Evolutionary conservation across 1,139 yeast genomes (phyloP), one percentile per base, ranked within the genome.

Genomic region (Lizanozyma gosingica): DNA sequence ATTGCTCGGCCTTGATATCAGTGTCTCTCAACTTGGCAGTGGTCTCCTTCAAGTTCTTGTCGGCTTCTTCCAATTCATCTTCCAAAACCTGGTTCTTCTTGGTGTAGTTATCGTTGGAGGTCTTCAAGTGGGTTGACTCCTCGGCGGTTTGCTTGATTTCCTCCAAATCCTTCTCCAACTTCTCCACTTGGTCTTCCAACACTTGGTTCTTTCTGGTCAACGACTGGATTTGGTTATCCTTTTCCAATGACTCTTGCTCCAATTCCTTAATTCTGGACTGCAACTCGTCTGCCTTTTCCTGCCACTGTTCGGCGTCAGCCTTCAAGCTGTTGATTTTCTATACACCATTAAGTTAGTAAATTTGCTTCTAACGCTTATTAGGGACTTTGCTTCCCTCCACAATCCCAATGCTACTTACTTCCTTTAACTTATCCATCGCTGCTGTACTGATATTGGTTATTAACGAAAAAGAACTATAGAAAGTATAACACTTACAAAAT

Each of bases 261-360:
- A 90, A 76, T 57, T 76, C 83, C 75, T 90, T 92, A 69, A 85
- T 80, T 63, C 81, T 81, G 49, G 75, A 80, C 45, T 80, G 65
- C 56, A 86, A 77, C 56, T 85, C 96, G 57, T 92, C 98, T 47
- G 94, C 83, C 73, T 88, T 86, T 64, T 87, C 96, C 72, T 90
- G 96, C 85, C 97, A 94, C 57, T 83, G 73, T 72, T 94, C 99
- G 51, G 96, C 90, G 62, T 92, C 98, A 57, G 85, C 74, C 70
- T 90, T 90, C 65, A 92, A 80, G 68, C 81, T 80, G 73, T 75
- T 83, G 73, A 92, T 73, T 80, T 92, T 90, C 94, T 84, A 46
- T 33, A 9, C 18, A 14, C 17, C 34, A 15, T 14, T 4, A n/a
- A 9, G 36, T 35, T 22, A 14, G 3, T 22, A 16, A 6, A 14